Evolutionary conservation across 495 filamentous ascomycete genomes (phyloP), one percentile per base, ranked within the genome.

Genomic region (Melanomma pulvis-pyrius): DNA sequence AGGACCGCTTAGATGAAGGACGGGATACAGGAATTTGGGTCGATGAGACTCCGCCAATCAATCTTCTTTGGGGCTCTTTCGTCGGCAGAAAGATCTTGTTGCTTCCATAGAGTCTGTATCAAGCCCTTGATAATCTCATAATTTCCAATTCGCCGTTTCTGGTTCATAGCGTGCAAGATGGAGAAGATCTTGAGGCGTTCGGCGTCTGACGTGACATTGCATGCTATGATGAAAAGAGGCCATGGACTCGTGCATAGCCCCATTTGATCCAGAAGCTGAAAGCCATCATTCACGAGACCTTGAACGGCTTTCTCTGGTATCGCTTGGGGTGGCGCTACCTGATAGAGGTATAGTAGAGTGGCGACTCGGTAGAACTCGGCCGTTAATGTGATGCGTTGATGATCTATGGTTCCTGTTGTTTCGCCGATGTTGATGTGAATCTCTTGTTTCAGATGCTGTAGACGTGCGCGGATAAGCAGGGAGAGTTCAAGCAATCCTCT

Each of bases 211-310:
- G 56, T 54, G 25, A 51, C 58, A 59, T 36, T 30, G 32, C 50
- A 55, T 0, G 57, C 57, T 15, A 67, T n/a, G 5, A 67, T 61
- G 44, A 67, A 67, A 24, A 67, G 30, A 17, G 64, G 64, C 64
- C 64, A 67, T 19, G 64, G 64, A 50, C 64, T 67, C n/a, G 57
- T 67, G 44, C 57, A 67, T 21, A 67, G 28, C n/a, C 54, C 57
- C 50, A 67, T 48, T 17, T 36, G 36, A n/a, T 51, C 57, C 11
- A 67, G 9, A 1, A 62, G 21, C 3, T n/a, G 36, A 26, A 67
- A 62, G 11, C 57, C 57, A 6, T 55, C 41, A 6, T 15, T 8
- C 1, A 62, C 58, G 0, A 61, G 50, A 8, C 28, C 28, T 32
- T 54, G 49, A 9, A 56, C 39, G 13, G 30, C 49, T 7, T 36